Evolutionary conservation across 805 yeast genomes (phyloP), one percentile per base, ranked within the genome.

Genomic region (Monosporozyma aquatica): DNA sequence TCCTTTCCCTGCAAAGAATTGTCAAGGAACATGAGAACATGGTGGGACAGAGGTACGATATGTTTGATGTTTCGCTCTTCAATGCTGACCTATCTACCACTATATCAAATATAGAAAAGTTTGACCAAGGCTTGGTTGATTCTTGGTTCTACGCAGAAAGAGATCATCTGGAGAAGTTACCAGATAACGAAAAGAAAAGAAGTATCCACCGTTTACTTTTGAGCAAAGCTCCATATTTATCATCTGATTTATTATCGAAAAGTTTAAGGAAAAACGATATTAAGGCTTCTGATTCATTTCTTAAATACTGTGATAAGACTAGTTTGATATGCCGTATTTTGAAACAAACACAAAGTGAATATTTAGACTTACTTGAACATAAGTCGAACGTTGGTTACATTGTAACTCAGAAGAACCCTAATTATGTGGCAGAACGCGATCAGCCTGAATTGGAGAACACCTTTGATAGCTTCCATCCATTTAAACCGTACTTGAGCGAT

Each of bases 231-330:
- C 80, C 94, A 17, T 82, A 81, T 49, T 63, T 89, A 24, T 82
- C 96, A 0, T 75, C 90, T 6, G 95, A 86, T 44, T 64, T 90
- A 53, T 71, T 90, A 8, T 81, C 78, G 37, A 78, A 78, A 45
- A 67, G 68, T 22, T 62, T 89, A 38, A 59, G 58, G 6, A 64
- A 64, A 10, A 54, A 59, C 20, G 76, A 67, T 0, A 59, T 87
- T 2, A 67, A 71, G 21, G 73, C 81, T 1, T 69, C 70, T 11
- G 54, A 71, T 32, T 54, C 59, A 39, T 52, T 63, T 17, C 34
- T 63, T 7, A 63, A 62, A 0, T 60, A 50, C 43, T 13, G 46
- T 33, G 64, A 65, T 33, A 51, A 51, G 6, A 48, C 65, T 1
- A 54, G 54, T 0, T 41, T 43, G n/a, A 56, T 77, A 2, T 68